Conservation (phyloP, 495 filamentous ascomycete genomes). For the Aspergillus kassunensis region DNA sequence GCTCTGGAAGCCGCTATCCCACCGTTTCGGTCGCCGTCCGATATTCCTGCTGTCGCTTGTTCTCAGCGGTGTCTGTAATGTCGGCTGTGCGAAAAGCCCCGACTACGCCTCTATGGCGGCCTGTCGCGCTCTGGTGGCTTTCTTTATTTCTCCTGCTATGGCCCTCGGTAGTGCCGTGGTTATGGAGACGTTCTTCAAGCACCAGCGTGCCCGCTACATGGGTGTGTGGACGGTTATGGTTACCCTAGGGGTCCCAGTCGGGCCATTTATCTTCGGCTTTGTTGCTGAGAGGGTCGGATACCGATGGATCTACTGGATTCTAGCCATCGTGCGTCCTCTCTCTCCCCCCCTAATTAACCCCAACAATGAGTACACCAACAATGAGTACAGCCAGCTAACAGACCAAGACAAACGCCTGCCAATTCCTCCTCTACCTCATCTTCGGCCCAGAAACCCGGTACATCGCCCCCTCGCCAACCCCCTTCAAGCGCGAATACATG, state of each 20-base stretch:
- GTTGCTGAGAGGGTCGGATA: constrained; percentile 41
- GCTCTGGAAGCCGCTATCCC: constrained; percentile 51
- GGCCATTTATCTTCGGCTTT: constrained; percentile 48
- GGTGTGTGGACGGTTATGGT: constrained; percentile 47
- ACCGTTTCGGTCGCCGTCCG: constrained; percentile 50
- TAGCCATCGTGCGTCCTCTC: constrained; percentile 28
- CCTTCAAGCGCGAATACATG: constrained; percentile 36
- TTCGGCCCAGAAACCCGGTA: constrained; percentile 55
- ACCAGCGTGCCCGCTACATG: constrained; percentile 42
- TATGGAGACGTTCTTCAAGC: constrained; percentile 42
- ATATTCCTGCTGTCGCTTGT: constrained; percentile 48
- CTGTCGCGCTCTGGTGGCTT: constrained; percentile 24
- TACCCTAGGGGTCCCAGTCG: constrained; percentile 40
- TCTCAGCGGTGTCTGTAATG: constrained; percentile 42
- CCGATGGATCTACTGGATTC: constrained; percentile 42
- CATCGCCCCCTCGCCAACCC: constrained; percentile 17
- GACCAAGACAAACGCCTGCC: constrained; percentile 47
- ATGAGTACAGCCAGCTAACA: background rate
- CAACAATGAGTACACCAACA: too few species aligned
- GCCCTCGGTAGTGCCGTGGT: constrained; percentile 47
- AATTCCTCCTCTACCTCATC: constrained; percentile 51
- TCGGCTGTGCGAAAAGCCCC: constrained; percentile 41
- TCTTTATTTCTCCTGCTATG: constrained; percentile 21
- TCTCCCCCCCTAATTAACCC: constrained; percentile 26
- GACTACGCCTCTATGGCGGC: constrained; percentile 39